Base-by-base conservation (phyloP, 2,329 filamentous ascomycete species). In the Claviceps digitariae region DNA sequence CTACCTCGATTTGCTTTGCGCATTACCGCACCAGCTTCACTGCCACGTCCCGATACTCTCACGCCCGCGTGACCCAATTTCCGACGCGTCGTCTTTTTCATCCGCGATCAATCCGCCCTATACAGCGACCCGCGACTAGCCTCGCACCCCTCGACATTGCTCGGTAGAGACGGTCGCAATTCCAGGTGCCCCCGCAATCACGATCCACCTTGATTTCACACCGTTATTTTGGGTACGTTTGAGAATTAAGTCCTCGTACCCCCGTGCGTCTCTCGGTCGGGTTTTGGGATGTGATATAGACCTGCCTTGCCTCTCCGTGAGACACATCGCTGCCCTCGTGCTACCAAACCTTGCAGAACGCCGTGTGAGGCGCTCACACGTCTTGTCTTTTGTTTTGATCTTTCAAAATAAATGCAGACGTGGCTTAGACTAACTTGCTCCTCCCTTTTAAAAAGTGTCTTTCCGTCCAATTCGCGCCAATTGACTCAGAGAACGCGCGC, bases 31-130 rank as follows among this genome's bases (percentile, higher is more conserved):
- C n/a, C n/a, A 20, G 21, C 52, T 50, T 48, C 27, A 21, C n/a
- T 15, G 23, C 23, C 12, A 38, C 44, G 23, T n/a, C 13, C 20
- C 21, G 31, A 29, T 8, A 29, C 25, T 40, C 38, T n/a, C 40
- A 23, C 50, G 21, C n/a, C n/a, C 46, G 27, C 46, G 36, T 12
- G 29, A 17, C 2, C 29, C 23, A 27, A 48, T 15, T 36, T 44
- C 44, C 52, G 50, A 56, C 52, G 54, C 54, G 54, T 55, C 54
- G 25, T 27, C 6, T 23, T 23, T 43, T 44, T 21, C 44, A 45
- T 29, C 54, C 53, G 48, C 50, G 36, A 38, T 40, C 50, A 27
- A 45, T 45, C 48, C 46, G 41, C 54, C 46, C 48, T 49, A 36
- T 21, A 36, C 49, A 8, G 31, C 31, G 31, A 34, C 10, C 52